Percentiles rank a stretch among this genome's conserved stretches.
Evolutionary conservation across 306 rosid species (phyloP).

Genomic region (Hippophae tibetana): DNA sequence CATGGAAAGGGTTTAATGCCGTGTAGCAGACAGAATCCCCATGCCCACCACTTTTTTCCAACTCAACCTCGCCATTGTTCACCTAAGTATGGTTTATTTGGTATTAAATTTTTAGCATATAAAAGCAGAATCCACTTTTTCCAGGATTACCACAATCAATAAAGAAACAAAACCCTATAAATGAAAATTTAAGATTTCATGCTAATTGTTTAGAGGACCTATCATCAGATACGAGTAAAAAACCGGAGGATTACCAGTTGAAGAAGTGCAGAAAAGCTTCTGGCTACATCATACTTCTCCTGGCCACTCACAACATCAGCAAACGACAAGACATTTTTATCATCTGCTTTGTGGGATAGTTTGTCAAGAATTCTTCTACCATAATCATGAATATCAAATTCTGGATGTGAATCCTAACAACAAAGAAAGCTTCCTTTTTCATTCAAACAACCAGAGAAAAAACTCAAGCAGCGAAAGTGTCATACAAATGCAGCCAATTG

Average conservation of each 20-base stretch:
- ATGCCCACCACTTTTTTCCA: constrained; percentile 37
- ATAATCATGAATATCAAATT: constrained; percentile 74
- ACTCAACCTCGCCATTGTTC: constrained; percentile 65
- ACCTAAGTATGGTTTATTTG: constrained; percentile 44
- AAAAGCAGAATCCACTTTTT: not conserved
- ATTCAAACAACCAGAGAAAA: constrained; percentile 15
- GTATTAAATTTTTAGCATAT: not conserved
- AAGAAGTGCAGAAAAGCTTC: constrained; percentile 87
- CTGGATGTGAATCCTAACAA: constrained; percentile 61
- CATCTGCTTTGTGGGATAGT: constrained; percentile 49
- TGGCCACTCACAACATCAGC: constrained; percentile 64
- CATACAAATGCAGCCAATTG: no score
- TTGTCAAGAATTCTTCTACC: constrained; percentile 58
- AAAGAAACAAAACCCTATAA: not conserved
- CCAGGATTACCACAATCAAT: not conserved
- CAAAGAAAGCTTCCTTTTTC: constrained; percentile 17
- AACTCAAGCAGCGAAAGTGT: not conserved
- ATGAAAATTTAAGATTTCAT: not conserved
- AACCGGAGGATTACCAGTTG: constrained; percentile 56
- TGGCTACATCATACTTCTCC: constrained; percentile 60
- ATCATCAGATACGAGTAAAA: not conserved
- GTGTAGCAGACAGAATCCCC: constrained; percentile 53
- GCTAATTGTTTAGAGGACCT: not conserved
- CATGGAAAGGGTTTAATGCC: constrained; percentile 50
- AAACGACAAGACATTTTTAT: constrained; percentile 34